Percentiles rank a stretch among this genome's conserved stretches.
Evolutionary conservation across 306 rosid genomes (phyloP).

Genomic region (Quercus bicolor): DNA sequence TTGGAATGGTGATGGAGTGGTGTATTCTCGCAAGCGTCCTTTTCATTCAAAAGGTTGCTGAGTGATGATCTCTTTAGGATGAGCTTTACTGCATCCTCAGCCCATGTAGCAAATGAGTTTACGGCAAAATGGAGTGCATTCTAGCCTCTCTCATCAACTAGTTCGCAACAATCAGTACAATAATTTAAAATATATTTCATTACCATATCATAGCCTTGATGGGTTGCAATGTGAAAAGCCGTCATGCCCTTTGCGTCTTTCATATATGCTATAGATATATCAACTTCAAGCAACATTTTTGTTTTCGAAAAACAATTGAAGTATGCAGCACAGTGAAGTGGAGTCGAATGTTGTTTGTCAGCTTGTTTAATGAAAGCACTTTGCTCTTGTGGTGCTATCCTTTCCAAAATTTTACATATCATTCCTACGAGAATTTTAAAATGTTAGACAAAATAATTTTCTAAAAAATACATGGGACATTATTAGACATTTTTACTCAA

Average conservation of each 20-base stretch:
- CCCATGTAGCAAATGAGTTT: too few species aligned
- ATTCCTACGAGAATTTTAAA: neutral
- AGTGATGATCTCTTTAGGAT: neutral
- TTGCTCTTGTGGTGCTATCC: neutral
- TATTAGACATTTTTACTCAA: too few species aligned
- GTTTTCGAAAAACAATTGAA: neutral
- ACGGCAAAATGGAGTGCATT: neutral
- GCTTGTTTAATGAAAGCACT: neutral
- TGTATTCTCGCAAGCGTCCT: neutral
- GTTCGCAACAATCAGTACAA: neutral
- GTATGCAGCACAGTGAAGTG: neutral
- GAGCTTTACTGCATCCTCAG: neutral
- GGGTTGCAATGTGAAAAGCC: neutral
- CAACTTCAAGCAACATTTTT: neutral
- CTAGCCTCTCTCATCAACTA: neutral
- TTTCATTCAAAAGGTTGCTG: neutral
- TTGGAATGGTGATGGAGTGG: neutral
- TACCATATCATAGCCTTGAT: neutral
- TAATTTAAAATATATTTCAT: neutral
- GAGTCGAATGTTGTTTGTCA: neutral
- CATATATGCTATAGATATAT: neutral
- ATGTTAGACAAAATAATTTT: too few species aligned
- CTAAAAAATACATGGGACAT: too few species aligned
- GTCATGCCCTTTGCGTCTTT: neutral
- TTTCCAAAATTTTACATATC: too few species aligned